These are phyloP conservation scores for Hygrophila difformis DNA, from an alignment of 257 asterid species.

Conservation along the genomic window DNA sequence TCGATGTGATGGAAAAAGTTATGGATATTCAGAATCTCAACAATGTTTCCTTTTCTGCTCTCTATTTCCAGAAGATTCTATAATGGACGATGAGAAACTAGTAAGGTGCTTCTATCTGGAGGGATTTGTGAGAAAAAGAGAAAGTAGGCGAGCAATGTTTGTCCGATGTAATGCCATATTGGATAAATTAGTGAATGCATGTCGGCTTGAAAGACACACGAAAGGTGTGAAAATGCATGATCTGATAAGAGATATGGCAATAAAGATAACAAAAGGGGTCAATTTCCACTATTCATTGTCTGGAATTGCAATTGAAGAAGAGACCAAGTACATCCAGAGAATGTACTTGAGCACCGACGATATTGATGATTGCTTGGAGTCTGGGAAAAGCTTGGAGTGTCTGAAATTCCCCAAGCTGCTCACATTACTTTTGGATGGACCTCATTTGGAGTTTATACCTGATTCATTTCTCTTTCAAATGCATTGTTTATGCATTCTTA, in stretches of 20 bases:
- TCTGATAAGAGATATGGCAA: conserved; percentile 20
- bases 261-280: neutral
- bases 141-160: neutral
- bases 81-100: neutral
- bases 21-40: neutral
- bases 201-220: neutral
- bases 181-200: neutral
- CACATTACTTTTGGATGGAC: neutral
- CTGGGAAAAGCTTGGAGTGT: conserved; percentile 3
- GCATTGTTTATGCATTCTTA: conserved; percentile 4
- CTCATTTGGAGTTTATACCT: neutral
- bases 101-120: neutral
- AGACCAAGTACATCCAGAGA: conserved; percentile 13
- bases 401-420: conserved; percentile 15
- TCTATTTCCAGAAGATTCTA: neutral
- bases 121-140: neutral
- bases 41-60: neutral
- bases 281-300: neutral
- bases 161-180: neutral
- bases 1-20: neutral
- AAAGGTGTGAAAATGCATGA: conserved; percentile 18
- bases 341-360: conserved; percentile 7
- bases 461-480: conserved; percentile 2
- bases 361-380: no score
- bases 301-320: conserved; percentile 1